Percentiles rank a stretch among this genome's conserved stretches.
Conservation (phyloP, 768 basidiomycete genomes). For the Xerocomellus chrysenteron region DNA sequence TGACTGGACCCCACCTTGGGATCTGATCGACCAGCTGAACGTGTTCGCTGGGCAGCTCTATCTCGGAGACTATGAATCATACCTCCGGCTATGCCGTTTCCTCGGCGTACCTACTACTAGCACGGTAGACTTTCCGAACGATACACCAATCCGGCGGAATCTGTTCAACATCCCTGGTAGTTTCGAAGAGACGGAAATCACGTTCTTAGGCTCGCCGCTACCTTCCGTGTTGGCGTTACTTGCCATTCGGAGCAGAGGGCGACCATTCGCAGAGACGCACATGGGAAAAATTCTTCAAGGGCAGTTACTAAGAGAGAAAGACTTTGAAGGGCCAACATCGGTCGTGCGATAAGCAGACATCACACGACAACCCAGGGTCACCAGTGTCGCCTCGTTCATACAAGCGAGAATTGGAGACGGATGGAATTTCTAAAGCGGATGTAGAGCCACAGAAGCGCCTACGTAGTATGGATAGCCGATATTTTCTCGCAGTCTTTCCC, state of each 20-base stretch:
- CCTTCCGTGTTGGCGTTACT: neutral
- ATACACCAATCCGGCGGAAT: neutral
- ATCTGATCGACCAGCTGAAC: conserved; percentile 6
- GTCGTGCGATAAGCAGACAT: neutral
- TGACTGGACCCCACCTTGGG: neutral
- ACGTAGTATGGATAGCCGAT: neutral
- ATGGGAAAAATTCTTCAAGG: neutral
- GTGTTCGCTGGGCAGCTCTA: conserved; percentile 1
- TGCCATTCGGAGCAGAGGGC: neutral
- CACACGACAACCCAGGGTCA: neutral
- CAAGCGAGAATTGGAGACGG: neutral
- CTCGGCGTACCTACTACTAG: conserved; percentile 11
- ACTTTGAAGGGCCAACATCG: neutral
- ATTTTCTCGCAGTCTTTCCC: neutral
- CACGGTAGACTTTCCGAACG: neutral
- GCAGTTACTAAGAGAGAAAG: neutral
- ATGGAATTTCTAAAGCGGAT: neutral
- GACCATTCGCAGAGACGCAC: neutral
- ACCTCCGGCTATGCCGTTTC: conserved; percentile 21
- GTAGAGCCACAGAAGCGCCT: neutral
- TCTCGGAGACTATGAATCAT: conserved; percentile 22
- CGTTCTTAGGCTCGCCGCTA: neutral
- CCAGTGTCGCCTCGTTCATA: neutral
- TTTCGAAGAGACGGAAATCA: neutral
- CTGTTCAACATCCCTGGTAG: neutral